Evolutionary conservation across 1,284 basidiomycete genomes (phyloP).

Genomic region (Singerocomus inundabilis): DNA sequence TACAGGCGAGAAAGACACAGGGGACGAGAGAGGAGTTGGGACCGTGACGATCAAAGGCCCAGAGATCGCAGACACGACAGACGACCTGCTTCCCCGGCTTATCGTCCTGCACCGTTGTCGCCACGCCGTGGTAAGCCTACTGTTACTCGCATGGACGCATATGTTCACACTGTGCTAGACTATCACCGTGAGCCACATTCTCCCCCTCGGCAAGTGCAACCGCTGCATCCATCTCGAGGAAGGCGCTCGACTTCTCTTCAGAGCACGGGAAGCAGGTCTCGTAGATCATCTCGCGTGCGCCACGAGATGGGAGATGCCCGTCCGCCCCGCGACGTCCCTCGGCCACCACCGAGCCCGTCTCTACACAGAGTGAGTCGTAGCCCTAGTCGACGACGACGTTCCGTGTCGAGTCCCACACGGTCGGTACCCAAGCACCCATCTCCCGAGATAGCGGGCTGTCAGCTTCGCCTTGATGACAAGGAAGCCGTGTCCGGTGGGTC

Average conservation of each 20-base stretch:
- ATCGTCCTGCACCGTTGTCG: slow-evolving; percentile 20
- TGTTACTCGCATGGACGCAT: not conserved
- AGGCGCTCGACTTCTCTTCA: slow-evolving; percentile 25
- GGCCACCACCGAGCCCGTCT: slow-evolving; percentile 14
- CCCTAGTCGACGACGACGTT: slow-evolving; percentile 7
- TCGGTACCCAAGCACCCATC: slow-evolving; percentile 4
- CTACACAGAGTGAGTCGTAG: slow-evolving; percentile 17
- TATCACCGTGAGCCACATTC: slow-evolving; percentile 9
- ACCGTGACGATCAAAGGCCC: slow-evolving; percentile 23
- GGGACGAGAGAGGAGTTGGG: slow-evolving; percentile 26
- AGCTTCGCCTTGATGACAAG: slow-evolving; percentile 2
- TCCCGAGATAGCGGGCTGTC: not conserved
- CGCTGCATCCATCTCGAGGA: slow-evolving; percentile 15
- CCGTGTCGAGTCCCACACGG: slow-evolving; percentile 13
- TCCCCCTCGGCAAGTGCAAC: slow-evolving; percentile 19
- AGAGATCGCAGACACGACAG: slow-evolving; percentile 25
- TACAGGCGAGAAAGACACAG: slow-evolving; percentile 28
- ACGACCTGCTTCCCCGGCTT: slow-evolving; percentile 17
- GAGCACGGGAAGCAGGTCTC: slow-evolving; percentile 25
- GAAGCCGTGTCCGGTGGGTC: slow-evolving; percentile 2
- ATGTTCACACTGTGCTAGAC: slow-evolving; percentile 14
- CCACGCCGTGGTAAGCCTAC: slow-evolving; percentile 28
- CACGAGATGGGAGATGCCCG: slow-evolving; percentile 15
- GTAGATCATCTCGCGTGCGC: slow-evolving; percentile 24
- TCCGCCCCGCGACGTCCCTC: slow-evolving; percentile 11